Evolutionary conservation across 176 grass and related monocot genomes (phyloP).

Genomic region (Musa beccarii): DNA sequence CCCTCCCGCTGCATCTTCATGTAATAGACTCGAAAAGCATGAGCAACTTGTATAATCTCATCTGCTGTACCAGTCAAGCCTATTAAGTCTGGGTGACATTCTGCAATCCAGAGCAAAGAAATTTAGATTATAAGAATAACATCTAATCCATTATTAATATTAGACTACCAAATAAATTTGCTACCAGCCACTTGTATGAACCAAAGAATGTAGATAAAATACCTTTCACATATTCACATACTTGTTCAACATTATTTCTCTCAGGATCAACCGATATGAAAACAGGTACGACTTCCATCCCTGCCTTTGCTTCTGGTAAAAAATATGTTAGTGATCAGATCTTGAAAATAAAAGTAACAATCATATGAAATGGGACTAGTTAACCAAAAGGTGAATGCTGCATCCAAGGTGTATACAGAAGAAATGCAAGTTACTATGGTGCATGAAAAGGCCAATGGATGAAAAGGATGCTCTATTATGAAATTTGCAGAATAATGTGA

Average conservation of each 20-base stretch:
- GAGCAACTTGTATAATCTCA: constrained; percentile 60
- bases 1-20: constrained; percentile 85
- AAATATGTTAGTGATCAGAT: not conserved
- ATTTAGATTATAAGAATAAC: not conserved
- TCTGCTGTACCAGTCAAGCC: constrained; percentile 66
- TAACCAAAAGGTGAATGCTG: not conserved
- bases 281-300: constrained; percentile 76
- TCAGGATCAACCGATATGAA: constrained; percentile 91
- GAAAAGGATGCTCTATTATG: too few relatives aligned
- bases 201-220: constrained; percentile 1
- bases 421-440: too few relatives aligned
- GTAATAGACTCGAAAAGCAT: constrained; percentile 75
- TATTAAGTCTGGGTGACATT: constrained; percentile 61
- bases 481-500: too few relatives aligned
- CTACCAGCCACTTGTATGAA: not conserved
- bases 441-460: too few relatives aligned
- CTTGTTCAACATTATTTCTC: constrained; percentile 87
- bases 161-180: not conserved
- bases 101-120: constrained; percentile 20
- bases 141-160: not conserved
- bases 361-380: not conserved
- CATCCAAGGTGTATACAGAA: not conserved
- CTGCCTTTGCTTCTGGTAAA: constrained; percentile 42
- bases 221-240: constrained; percentile 77
- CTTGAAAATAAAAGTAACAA: not conserved